phyloP scores from a whole-genome alignment of 2,329 filamentous ascomycete genomes.

The Beauveria medogensis region DNA sequence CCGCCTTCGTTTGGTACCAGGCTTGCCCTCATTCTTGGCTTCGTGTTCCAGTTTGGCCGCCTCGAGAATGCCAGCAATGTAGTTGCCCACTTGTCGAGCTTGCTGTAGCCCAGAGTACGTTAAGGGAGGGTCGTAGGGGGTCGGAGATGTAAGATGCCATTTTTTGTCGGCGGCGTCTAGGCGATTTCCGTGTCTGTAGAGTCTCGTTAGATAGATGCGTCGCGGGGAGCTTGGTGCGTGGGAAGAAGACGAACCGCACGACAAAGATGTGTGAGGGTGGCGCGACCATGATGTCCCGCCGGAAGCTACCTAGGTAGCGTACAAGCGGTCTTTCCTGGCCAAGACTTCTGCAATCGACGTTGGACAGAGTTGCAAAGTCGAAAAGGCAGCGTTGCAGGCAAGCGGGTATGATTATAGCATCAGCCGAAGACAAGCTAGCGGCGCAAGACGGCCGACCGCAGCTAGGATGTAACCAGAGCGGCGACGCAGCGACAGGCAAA shows the following conservation, averaged over 20 bases:
- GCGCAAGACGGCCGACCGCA: not conserved
- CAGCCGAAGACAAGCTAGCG: not conserved
- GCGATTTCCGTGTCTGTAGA: constrained; percentile 72
- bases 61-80: constrained; percentile 67
- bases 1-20: constrained; percentile 39
- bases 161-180: constrained; percentile 90
- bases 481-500: not conserved
- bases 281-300: constrained; percentile 27
- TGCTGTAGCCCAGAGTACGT: constrained; percentile 94
- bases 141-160: constrained; percentile 89
- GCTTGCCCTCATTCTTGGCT: constrained; percentile 17
- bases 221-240: constrained; percentile 9
- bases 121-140: constrained; percentile 90
- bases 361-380: not conserved
- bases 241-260: constrained; percentile 28
- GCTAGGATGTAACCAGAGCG: not conserved
- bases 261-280: constrained; percentile 37
- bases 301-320: not conserved
- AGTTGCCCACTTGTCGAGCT: constrained; percentile 68
- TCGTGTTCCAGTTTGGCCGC: constrained; percentile 41
- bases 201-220: not conserved
- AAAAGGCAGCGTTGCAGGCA: not conserved
- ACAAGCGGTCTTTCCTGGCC: not conserved
- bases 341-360: not conserved
- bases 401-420: not conserved